Conservation (phyloP, 2,329 filamentous ascomycete species). For the Beauveria australis region DNA sequence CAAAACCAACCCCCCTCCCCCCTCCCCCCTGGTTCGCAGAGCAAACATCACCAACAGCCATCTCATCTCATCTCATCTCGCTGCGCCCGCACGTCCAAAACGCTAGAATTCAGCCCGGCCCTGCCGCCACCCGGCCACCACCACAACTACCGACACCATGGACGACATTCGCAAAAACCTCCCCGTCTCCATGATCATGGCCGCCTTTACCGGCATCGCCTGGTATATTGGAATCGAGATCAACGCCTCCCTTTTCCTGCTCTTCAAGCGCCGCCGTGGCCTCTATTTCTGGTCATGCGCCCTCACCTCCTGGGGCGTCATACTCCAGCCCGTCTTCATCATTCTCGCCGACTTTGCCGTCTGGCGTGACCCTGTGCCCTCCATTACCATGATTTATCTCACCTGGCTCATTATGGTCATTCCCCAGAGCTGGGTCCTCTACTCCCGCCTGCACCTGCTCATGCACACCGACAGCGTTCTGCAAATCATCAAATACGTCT, state of each 20-base stretch:
- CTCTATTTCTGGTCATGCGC: conserved; percentile 28
- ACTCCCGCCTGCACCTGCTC: conserved; percentile 52
- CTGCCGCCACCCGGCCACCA: not conserved
- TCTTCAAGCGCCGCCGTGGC: conserved; percentile 22
- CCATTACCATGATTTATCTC: conserved; percentile 15
- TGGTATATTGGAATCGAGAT: conserved; percentile 25
- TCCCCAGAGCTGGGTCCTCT: conserved; percentile 50
- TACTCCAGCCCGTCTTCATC: conserved; percentile 32
- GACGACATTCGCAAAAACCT: conserved; percentile 16
- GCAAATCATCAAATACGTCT: conserved; percentile 43
- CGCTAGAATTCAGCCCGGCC: not conserved
- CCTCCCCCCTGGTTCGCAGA: too few relatives aligned
- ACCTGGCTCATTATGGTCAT: conserved; percentile 40
- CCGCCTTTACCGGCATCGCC: conserved; percentile 28
- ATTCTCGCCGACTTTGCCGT: conserved; percentile 28
- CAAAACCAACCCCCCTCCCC: too few relatives aligned
- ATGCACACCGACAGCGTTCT: conserved; percentile 39
- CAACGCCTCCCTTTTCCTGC: conserved; percentile 20
- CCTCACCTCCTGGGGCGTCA: conserved; percentile 21
- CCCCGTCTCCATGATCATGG: conserved; percentile 25
- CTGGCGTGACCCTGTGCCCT: conserved; percentile 11
- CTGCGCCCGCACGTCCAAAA: not conserved
- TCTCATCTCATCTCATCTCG: not conserved
- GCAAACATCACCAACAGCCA: too few relatives aligned
- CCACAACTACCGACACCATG: conserved; percentile 4